Base-by-base conservation (phyloP, 2,329 filamentous ascomycete species). In the Penicillium nordicum region DNA sequence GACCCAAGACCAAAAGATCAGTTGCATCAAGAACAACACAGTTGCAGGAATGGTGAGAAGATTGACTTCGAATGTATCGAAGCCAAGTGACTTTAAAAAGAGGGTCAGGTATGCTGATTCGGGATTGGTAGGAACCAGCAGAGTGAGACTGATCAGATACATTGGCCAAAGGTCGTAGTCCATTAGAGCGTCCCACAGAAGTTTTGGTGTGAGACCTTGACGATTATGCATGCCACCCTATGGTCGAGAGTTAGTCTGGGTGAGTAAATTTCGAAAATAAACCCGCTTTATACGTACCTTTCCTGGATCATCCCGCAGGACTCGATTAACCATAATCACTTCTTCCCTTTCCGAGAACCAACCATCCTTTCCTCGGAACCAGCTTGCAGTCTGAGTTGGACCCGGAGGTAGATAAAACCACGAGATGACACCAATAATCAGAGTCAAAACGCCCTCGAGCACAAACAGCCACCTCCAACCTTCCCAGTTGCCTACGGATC, bases 311-410 rank as follows among this genome's bases (percentile, higher is more conserved):
- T 81, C 79, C 9, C 79, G 73, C 14, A 82, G 67, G 21, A 85
- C 50, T 46, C 54, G 48, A 65, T 87, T 88, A 14, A 86, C 79
- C 80, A 88, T 83, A 63, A 88, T 88, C 46, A 81, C 78, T 64
- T 88, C 86, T 66, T 89, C 82, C 0, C 80, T 76, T 65, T 87
- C 85, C 0, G 74, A 81, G 67, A 86, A 87, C 85, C 85, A 86
- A 7, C 52, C 52, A 29, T 78, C 61, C 34, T 82, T 82, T 3
- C 82, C 80, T 50, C 81, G 83, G 56, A 89, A 79, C 46, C 78
- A 71, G n/a, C 80, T 78, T 23, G 78, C 81, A 9, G 87, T 90
- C 47, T 84, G 78, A 0, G 83, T 85, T 0, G 88, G 86, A 0
- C 84, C 87, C 37, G 76, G 71, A 1, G 84, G 83, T 18, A 86